Percentiles rank a stretch among this genome's conserved stretches.
Conservation (phyloP, 108 stramenopile genomes). For the Epithemia pelagica region DNA sequence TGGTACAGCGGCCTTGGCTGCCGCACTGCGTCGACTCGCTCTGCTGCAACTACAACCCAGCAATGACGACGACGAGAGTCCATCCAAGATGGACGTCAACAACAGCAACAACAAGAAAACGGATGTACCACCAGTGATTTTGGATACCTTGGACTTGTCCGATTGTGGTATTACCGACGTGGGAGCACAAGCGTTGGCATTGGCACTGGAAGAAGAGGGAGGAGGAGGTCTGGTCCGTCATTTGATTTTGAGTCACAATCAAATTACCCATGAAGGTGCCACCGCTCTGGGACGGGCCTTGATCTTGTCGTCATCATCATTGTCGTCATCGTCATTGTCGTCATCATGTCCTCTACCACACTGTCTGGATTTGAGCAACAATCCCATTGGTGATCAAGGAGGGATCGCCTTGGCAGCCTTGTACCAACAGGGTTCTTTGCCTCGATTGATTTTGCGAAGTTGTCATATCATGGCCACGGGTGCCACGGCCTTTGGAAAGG, state of each 20-base stretch:
- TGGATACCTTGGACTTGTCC: conserved; percentile 64
- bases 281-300: conserved; percentile 44
- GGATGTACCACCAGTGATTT: conserved; percentile 11
- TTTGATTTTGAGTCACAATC: conserved; percentile 74
- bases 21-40: conserved; percentile 51
- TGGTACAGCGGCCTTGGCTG: conserved; percentile 68
- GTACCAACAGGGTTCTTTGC: conserved; percentile 35
- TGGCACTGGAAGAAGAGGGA: conserved; percentile 43
- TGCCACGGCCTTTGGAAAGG: conserved; percentile 44
- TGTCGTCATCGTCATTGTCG: neutral
- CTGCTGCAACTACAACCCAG: conserved; percentile 1
- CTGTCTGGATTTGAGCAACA: conserved; percentile 59
- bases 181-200: conserved; percentile 66
- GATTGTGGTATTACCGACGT: conserved; percentile 63
- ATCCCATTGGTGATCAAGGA: conserved; percentile 49
- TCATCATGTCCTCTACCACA: neutral
- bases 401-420: conserved; percentile 51
- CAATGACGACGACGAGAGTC: neutral
- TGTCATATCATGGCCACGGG: conserved; percentile 68
- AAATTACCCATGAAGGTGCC: conserved; percentile 62
- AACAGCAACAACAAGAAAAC: neutral
- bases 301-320: conserved; percentile 13
- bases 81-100: neutral
- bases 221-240: conserved; percentile 27
- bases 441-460: conserved; percentile 45